Evolutionary conservation across 129 eudicot species (phyloP).

Genomic region (Gnaphalium uliginosum): DNA sequence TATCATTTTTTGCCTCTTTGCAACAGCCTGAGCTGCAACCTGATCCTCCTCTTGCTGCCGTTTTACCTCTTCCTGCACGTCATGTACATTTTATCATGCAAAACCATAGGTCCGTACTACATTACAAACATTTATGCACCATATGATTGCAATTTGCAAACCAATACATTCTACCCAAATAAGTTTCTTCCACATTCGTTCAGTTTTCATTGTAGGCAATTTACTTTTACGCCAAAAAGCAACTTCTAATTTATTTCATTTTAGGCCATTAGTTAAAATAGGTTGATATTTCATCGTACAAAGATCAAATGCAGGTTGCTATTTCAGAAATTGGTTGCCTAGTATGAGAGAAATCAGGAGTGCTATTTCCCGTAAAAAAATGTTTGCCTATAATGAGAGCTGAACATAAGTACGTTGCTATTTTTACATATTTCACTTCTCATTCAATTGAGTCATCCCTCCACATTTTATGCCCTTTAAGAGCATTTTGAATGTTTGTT

Average conservation of each 20-base stretch:
- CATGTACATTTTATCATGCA: slow-evolving; percentile 8
- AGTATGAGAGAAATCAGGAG: background rate
- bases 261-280: background rate
- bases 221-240: background rate
- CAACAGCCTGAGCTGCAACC: slow-evolving; percentile 47
- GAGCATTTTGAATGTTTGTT: background rate
- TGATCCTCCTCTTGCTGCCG: slow-evolving; percentile 48
- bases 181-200: background rate
- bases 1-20: slow-evolving; percentile 51
- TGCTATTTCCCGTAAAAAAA: background rate
- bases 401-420: background rate
- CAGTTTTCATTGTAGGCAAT: background rate
- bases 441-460: background rate
- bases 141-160: background rate
- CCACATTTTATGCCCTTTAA: background rate
- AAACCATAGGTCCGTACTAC: background rate
- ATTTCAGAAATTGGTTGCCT: background rate
- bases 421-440: background rate
- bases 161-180: background rate
- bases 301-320: background rate
- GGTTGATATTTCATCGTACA: background rate
- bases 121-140: slow-evolving; percentile 16
- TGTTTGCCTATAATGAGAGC: background rate
- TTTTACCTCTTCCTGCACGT: slow-evolving; percentile 44
- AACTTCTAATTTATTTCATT: background rate